Evolutionary conservation across 2,329 filamentous ascomycete species (phyloP), one percentile per base, ranked within the genome.

Genomic region (Podosphaera xanthii): DNA sequence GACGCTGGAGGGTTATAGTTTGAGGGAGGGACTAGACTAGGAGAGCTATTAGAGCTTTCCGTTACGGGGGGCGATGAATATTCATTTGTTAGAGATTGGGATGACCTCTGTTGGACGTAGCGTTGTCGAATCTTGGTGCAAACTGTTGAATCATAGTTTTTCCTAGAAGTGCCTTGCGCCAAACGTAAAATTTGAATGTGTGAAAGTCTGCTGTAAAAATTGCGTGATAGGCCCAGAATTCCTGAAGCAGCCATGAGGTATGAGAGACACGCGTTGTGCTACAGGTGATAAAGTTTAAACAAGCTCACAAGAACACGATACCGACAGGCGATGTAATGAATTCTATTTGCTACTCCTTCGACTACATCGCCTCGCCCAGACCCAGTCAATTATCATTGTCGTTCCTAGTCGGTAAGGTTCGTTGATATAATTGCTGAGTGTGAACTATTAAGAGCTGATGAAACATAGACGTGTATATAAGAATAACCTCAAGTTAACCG

Each of bases 1-100:
- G 79, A 80, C 14, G 74, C 82, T 2, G 87, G 86, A n/a, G 82
- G 77, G n/a, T 71, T 69, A 69, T 91, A 91, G 34, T 58, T 58
- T 38, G 58, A 22, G 3, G 58, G 31, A 10, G 38, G 22, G 10
- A 38, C 33, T 40, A 9, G 35, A 33, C 12, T 58, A 34, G 53
- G 9, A 34, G 54, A 6, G 10, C 40, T 44, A 12, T 44, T 44
- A 8, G 10, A 44, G 10, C 3, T 8, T 12, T 44, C 9, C 40
- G 10, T 44, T 12, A 3, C n/a, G 10, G 10, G 36, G 36, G 4
- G 40, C n/a, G 40, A 12, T 8, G n/a, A 44, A 7, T 8, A 44
- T 14, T 1, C 22, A 22, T 22, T 44, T 44, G 10, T 12, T 44
- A 12, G 40, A 14, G 40, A 44, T 4, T 44, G 40, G 1, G n/a